phyloP scores from a whole-genome alignment of 2,329 filamentous ascomycete species.

The Anisogramma anomala region DNA sequence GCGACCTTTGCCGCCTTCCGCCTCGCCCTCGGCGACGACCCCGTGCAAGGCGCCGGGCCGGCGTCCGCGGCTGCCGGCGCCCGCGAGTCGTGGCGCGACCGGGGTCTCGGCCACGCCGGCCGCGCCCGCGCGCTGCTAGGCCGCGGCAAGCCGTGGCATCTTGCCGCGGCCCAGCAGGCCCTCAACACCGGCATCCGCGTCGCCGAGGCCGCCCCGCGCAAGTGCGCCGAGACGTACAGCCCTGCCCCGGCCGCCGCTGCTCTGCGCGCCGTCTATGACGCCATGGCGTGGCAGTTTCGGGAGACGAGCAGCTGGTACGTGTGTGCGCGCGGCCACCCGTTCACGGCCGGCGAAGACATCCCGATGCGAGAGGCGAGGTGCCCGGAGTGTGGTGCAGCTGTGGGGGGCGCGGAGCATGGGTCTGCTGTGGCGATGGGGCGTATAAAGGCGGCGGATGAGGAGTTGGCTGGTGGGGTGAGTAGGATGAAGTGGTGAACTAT shows the following conservation, averaged over 20 bases:
- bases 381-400: conserved; percentile 46
- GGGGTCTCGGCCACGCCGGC: conserved; percentile 40
- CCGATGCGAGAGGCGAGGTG: conserved; percentile 51
- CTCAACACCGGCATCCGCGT: too few relatives aligned
- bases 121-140: too few relatives aligned
- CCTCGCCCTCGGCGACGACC: conserved; percentile 15
- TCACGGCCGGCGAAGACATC: conserved; percentile 54
- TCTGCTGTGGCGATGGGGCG: too few relatives aligned
- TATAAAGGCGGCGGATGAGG: too few relatives aligned
- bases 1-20: conserved; percentile 37
- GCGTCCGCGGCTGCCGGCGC: background rate
- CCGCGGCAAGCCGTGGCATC: too few relatives aligned
- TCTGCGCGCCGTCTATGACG: conserved; percentile 35
- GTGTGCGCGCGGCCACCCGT: conserved; percentile 46
- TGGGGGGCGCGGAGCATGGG: too few relatives aligned
- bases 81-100: conserved; percentile 8
- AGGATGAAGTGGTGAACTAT: too few relatives aligned
- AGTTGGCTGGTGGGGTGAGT: too few relatives aligned
- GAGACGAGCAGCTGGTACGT: conserved; percentile 52
- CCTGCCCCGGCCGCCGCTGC: conserved; percentile 42
- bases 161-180: too few relatives aligned
- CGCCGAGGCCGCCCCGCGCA: conserved; percentile 34
- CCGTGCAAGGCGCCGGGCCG: background rate
- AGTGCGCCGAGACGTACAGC: conserved; percentile 34
- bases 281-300: conserved; percentile 39